Base-by-base conservation (phyloP, 2,329 filamentous ascomycete species). In the Venturia effusa region DNA sequence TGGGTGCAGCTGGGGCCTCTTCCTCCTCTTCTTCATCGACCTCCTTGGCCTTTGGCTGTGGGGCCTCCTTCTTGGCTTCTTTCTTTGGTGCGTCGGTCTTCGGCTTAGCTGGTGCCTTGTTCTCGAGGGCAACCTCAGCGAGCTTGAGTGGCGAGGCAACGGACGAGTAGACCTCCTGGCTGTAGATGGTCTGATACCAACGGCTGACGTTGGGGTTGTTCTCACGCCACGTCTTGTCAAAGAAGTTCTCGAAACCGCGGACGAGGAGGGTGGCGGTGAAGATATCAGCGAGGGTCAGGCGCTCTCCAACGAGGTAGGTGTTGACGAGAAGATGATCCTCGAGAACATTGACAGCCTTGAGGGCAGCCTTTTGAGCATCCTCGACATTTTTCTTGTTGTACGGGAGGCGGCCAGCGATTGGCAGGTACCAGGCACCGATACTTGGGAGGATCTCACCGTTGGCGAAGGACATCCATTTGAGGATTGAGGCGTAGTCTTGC, bases 321-420 rank as follows among this genome's bases (percentile, higher is more conserved):
- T 95, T 91, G 81, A 88, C 83, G 69, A 88, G 82, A 71, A 99
- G 88, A 83, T 97, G 90, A 75, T 89, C 83, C 83, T 99, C 94
- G 64, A 94, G 80, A 70, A 90, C 84, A 67, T 80, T 78, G 71
- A 96, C 73, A 70, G 83, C 85, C 82, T 88, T 88, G 71, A 84
- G 77, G 66, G 88, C 79, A 67, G 76, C 81, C 82, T 90, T 90
- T 75, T 85, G 80, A 70, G 84, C 79, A 34, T 96, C 91, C 64
- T 97, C 93, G 67, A 94, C 88, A 74, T 80, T 82, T 89, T 96
- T 97, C 90, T 97, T 99, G 88, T 97, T 97, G 87, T 97, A 99
- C 70, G 87, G 81, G 72, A 85, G 84, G 72, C 82, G 80, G 75
- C 94, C 94, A 71, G 91, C 77, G 70, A 97, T 87, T 70, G 94